phyloP scores from a whole-genome alignment of 2,329 filamentous ascomycete species.

The Colletotrichum cereale region DNA sequence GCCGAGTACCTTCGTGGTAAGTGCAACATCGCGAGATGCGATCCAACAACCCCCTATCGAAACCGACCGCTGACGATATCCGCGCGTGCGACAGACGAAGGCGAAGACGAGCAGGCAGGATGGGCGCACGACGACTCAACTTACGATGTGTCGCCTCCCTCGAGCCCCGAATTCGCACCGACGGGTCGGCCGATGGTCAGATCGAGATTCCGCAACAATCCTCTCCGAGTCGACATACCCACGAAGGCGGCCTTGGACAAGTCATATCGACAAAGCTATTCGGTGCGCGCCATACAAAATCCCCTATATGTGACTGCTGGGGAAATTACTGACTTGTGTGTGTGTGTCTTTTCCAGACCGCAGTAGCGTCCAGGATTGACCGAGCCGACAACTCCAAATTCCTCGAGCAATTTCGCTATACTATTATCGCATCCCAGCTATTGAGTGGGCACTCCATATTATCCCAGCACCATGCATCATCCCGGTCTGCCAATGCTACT shows the following conservation, averaged over 20 bases:
- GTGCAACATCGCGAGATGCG: slow-evolving; percentile 44
- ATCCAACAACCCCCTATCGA: slow-evolving; percentile 11
- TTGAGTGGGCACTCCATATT: slow-evolving; percentile 77
- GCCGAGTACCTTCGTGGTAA: slow-evolving; percentile 91
- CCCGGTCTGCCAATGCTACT: slow-evolving; percentile 42
- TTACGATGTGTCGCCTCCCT: slow-evolving; percentile 59
- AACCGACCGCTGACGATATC: slow-evolving; percentile 41
- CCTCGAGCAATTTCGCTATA: slow-evolving; percentile 92
- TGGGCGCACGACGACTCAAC: slow-evolving; percentile 60
- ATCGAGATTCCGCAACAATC: slow-evolving; percentile 65
- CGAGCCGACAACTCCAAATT: slow-evolving; percentile 86
- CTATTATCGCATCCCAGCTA: slow-evolving; percentile 91
- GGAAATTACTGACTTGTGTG: slow-evolving; percentile 41
- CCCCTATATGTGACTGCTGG: slow-evolving; percentile 42
- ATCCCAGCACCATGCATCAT: slow-evolving; percentile 51
- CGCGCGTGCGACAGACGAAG: slow-evolving; percentile 57
- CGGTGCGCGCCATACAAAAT: slow-evolving; percentile 54
- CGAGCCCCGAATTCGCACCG: slow-evolving; percentile 68
- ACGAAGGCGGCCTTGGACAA: slow-evolving; percentile 55
- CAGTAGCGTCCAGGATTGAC: slow-evolving; percentile 78
- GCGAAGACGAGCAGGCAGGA: slow-evolving; percentile 59
- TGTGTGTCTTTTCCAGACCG: slow-evolving; percentile 61
- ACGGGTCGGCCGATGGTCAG: slow-evolving; percentile 67
- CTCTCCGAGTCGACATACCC: slow-evolving; percentile 58
- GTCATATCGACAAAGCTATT: slow-evolving; percentile 62